These are phyloP conservation scores for Terfezia boudieri DNA, from an alignment of 495 filamentous ascomycete genomes.

Conservation along the genomic window DNA sequence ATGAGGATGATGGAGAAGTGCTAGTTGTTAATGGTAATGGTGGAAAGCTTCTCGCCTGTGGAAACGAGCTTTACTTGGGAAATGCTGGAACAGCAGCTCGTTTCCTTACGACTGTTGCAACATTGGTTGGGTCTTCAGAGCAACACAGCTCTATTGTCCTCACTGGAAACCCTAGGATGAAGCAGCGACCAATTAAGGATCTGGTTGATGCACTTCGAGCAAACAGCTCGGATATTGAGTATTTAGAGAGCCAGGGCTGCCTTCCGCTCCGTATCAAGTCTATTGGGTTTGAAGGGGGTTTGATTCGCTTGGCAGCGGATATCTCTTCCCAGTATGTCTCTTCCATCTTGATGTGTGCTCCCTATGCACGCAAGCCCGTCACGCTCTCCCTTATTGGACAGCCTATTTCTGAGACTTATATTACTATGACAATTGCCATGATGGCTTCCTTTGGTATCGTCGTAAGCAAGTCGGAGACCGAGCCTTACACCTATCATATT, in stretches of 20 bases:
- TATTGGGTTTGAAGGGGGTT: constrained; percentile 71
- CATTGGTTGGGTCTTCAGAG: constrained; percentile 46
- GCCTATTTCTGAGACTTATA: constrained; percentile 90
- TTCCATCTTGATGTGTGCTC: constrained; percentile 87
- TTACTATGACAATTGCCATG: constrained; percentile 97
- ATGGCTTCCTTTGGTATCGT: constrained; percentile 82
- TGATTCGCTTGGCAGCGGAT: constrained; percentile 78
- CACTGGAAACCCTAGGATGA: constrained; percentile 93
- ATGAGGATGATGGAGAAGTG: constrained; percentile 81
- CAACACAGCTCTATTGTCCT: constrained; percentile 45
- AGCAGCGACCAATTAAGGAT: constrained; percentile 75
- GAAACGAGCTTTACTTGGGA: constrained; percentile 65
- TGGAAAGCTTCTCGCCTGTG: constrained; percentile 55
- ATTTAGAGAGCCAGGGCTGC: constrained; percentile 56
- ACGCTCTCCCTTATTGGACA: constrained; percentile 78
- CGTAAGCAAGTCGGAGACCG: constrained; percentile 46
- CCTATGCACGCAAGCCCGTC: constrained; percentile 83
- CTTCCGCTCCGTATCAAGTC: constrained; percentile 68
- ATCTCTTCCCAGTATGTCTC: constrained; percentile 96
- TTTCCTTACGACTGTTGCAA: constrained; percentile 83
- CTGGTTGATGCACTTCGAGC: constrained; percentile 75
- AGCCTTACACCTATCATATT: constrained; percentile 85
- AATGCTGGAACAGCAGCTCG: constrained; percentile 92
- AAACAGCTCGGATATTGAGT: constrained; percentile 67
- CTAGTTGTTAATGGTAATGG: constrained; percentile 80